phyloP scores from a whole-genome alignment of 805 yeast species.

The Metschnikowia lachancei region DNA sequence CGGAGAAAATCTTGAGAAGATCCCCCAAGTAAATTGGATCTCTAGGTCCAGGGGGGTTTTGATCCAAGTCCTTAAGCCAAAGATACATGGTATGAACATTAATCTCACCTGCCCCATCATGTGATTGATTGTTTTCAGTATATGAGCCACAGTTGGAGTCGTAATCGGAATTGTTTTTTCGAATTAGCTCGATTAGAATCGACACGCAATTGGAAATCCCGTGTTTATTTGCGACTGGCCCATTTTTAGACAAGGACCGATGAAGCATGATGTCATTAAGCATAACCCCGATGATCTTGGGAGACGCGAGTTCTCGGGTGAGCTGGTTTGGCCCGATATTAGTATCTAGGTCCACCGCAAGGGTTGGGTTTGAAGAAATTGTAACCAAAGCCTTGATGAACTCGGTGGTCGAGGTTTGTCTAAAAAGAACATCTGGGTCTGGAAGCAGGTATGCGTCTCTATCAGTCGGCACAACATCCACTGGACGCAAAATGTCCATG shows the following conservation, averaged over 20 bases:
- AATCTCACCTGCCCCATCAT: conserved; percentile 36
- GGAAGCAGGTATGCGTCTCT: conserved; percentile 19
- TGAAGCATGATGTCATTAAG: conserved; percentile 68
- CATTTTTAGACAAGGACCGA: conserved; percentile 6
- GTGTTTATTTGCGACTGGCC: conserved; percentile 57
- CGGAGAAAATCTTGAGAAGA: conserved; percentile 73
- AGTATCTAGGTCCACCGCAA: conserved; percentile 79
- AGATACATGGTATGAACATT: conserved; percentile 42
- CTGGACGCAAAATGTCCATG: conserved; percentile 67
- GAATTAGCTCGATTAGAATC: conserved; percentile 85
- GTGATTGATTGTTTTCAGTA: conserved; percentile 50
- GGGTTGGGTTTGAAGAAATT: conserved; percentile 75
- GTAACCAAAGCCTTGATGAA: conserved; percentile 91
- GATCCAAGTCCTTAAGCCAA: conserved; percentile 54
- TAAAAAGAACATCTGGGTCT: conserved; percentile 37
- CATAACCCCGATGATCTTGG: conserved; percentile 60
- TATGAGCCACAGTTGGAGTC: conserved; percentile 83
- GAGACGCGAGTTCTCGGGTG: conserved; percentile 85
- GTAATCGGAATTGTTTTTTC: conserved; percentile 95
- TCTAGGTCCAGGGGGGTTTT: conserved; percentile 88
- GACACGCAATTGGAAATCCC: conserved; percentile 94
- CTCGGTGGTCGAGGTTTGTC: conserved; percentile 93
- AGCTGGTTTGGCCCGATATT: conserved; percentile 95
- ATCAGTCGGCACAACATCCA: conserved; percentile 36
- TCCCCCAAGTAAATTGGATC: conserved; percentile 93